These are phyloP conservation scores for Colletotrichum cordylinicola DNA, from an alignment of 2,329 filamentous ascomycete species.

Conservation along the genomic window DNA sequence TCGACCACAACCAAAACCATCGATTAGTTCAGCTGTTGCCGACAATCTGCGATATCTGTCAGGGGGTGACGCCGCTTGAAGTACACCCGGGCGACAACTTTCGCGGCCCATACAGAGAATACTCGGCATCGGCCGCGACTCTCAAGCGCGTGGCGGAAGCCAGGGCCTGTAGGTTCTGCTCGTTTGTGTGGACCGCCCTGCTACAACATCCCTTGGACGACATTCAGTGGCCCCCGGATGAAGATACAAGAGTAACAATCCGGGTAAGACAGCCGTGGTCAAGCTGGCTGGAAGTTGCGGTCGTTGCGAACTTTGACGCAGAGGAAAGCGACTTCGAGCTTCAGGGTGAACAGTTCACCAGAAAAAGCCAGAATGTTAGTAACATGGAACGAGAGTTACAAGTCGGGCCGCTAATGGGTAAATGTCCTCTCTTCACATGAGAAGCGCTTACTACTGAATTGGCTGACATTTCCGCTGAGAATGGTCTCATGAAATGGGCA, in stretches of 20 bases:
- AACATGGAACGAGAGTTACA: neutral
- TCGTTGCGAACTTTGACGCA: fast-evolving
- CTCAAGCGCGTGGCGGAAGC: neutral
- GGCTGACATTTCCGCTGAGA: neutral
- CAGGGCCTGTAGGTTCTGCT: neutral
- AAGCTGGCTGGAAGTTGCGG: neutral
- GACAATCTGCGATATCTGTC: neutral
- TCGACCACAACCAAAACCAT: fast-evolving
- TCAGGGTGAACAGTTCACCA: neutral
- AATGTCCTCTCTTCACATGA: fast-evolving
- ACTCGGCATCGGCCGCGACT: neutral
- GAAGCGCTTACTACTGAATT: fast-evolving
- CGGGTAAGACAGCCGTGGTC: neutral
- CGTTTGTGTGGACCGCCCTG: neutral
- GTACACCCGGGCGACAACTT: neutral
- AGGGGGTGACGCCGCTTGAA: fast-evolving
- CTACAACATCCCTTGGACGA: neutral
- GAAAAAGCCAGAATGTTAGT: neutral
- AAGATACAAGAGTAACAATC: neutral
- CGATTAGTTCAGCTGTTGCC: neutral
- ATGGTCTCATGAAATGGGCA: neutral
- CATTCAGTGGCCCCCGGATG: neutral
- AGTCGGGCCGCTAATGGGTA: neutral
- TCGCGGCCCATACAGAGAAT: neutral
- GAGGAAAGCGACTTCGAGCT: neutral